Base-by-base conservation (phyloP, 257 asterid species). In the Lavandula angustifolia region DNA sequence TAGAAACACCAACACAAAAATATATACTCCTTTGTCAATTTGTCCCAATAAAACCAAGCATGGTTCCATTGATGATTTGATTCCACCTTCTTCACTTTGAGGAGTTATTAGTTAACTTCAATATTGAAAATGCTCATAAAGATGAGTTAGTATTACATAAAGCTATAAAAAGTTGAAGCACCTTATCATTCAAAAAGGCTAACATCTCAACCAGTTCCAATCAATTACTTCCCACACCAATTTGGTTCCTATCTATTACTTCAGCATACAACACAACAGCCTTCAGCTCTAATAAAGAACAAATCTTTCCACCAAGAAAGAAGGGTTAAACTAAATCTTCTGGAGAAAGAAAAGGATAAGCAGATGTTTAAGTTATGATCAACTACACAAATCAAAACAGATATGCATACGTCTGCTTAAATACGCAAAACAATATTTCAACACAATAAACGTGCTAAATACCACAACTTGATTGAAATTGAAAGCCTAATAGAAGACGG, bases 271-370 rank as follows among this genome's bases (percentile, higher is more conserved):
- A 47, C 47, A 46, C 11, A 13, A 47, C 27, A 38, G 29, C 44
- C 59, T 70, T 32, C 27, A 42, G 53, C 41, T 33, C 64, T 46
- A 51, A 34, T 58, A 37, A n/a, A 18, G 46, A 42, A 54, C 8
- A 46, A 62, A 32, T 3, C 9, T 52, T 9, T n/a, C 57, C 57
- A 54, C 61, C 35, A 33, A 54, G 14, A 46, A 14, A 14, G 58
- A 54, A 14, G 55, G 67, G 18, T 41, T 12, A 37, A 54, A 42
- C 51, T 56, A 3, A 58, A 57, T 14, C 29, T 57, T 41, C 67
- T 55, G 13, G 27, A 5, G 12, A 41, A 49, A 16, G 11, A 22
- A 68, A 50, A 17, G 0, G 37, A 40, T 9, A 9, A 37, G 54
- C 46, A 49, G 29, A 40, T 10, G 6, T n/a, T 27, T 13, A 57